Conservation (phyloP, 192 early-diverging fungal species). For the Chytriomyces sp. region DNA sequence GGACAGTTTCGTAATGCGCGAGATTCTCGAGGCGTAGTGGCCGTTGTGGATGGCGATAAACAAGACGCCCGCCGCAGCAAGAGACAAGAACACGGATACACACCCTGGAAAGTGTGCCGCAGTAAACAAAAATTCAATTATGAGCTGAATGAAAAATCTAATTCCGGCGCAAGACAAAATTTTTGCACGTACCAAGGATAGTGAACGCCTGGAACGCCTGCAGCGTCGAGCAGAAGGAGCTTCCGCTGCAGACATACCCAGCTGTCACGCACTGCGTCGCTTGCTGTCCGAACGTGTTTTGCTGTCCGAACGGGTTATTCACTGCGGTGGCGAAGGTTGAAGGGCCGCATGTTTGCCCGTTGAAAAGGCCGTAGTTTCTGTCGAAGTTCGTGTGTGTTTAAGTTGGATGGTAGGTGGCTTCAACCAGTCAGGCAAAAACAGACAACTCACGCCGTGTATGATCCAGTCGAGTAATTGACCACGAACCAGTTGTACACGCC, state of each 20-base stretch:
- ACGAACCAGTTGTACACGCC: slow-evolving; percentile 1
- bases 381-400: neutral
- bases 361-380: slow-evolving; percentile 6
- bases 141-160: neutral
- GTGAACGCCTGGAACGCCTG: neutral
- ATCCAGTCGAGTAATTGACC: slow-evolving; percentile 1
- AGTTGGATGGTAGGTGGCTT: neutral
- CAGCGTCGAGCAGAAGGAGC: neutral
- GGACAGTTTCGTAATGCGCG: neutral
- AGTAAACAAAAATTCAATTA: neutral
- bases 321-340: neutral
- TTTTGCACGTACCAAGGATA: neutral
- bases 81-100: neutral
- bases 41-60: neutral
- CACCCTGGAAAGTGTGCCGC: neutral
- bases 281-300: neutral
- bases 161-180: no score
- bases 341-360: neutral
- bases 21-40: neutral
- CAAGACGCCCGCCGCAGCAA: neutral
- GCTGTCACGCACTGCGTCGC: neutral
- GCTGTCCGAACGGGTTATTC: neutral
- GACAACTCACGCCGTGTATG: neutral
- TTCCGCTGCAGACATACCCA: neutral
- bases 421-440: neutral